A percentile compares a stretch with the other conserved stretches of the same genome.
phyloP scores from a whole-genome alignment of 306 rosid genomes.

The Vigna trinervia region DNA sequence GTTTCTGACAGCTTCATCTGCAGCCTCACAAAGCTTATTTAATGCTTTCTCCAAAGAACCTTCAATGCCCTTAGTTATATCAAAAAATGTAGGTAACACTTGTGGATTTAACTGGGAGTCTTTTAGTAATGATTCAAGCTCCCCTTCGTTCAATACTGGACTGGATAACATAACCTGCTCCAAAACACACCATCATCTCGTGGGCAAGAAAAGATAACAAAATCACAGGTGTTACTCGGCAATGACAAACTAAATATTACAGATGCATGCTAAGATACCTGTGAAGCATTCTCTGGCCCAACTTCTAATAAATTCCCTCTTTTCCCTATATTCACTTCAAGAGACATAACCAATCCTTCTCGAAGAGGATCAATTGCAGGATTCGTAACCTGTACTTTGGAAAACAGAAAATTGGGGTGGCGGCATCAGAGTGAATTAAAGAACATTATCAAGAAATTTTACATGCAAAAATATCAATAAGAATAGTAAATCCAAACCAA shows the following conservation, averaged over 20 bases:
- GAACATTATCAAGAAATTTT: constrained; percentile 29
- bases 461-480: constrained; percentile 16
- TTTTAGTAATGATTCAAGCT: constrained; percentile 82
- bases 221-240: constrained; percentile 16
- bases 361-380: constrained; percentile 99
- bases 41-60: constrained; percentile 89
- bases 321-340: constrained; percentile 94
- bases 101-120: constrained; percentile 77
- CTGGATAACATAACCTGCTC: constrained; percentile 87
- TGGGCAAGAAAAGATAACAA: constrained; percentile 38
- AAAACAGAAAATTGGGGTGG: constrained; percentile 27
- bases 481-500: constrained; percentile 3
- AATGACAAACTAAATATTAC: constrained; percentile 17
- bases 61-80: constrained; percentile 88
- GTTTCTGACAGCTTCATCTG: constrained; percentile 98
- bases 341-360: constrained; percentile 99
- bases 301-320: constrained; percentile 86
- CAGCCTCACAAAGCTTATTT: constrained; percentile 89
- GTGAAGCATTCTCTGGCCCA: constrained; percentile 96
- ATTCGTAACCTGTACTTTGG: constrained; percentile 79
- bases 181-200: constrained; percentile 44
- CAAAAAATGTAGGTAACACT: constrained; percentile 83
- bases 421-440: constrained; percentile 18
- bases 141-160: constrained; percentile 95
- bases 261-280: constrained; percentile 61